phyloP scores from a whole-genome alignment of 345 rosid genomes.

The Geranium rotundifolium region DNA sequence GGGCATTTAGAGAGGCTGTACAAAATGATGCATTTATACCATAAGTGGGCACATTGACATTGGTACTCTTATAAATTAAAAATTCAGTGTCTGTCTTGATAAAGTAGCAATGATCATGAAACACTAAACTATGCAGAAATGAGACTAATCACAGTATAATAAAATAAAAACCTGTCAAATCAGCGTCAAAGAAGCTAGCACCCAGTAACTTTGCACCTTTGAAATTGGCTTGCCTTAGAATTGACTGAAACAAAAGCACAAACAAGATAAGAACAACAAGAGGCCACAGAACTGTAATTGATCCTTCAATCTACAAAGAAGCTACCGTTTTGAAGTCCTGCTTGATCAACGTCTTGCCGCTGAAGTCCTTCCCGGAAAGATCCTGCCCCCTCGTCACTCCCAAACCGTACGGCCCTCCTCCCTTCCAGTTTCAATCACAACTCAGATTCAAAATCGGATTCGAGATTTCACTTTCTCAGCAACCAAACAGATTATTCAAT shows the following conservation, averaged over 20 bases:
- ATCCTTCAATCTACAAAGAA: not conserved
- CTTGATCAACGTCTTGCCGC: conserved; percentile 69
- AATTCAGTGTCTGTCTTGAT: no score
- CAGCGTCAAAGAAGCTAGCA: conserved; percentile 96
- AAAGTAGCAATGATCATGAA: no score
- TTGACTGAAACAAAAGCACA: conserved; percentile 39
- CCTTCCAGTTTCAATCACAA: conserved; percentile 21
- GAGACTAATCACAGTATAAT: no score
- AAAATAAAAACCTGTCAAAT: conserved; percentile 17
- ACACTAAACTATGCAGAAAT: no score
- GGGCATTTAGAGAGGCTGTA: not conserved
- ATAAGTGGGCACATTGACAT: not conserved
- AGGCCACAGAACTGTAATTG: not conserved
- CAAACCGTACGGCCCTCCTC: conserved; percentile 87
- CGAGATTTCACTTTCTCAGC: not conserved
- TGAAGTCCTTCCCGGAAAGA: conserved; percentile 73
- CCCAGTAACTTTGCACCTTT: conserved; percentile 82
- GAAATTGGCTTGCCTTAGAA: conserved; percentile 34
- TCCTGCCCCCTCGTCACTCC: conserved; percentile 94
- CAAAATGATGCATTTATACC: not conserved
- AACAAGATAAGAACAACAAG: not conserved
- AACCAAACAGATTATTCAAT: not conserved
- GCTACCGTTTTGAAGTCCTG: conserved; percentile 91
- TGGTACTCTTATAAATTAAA: not conserved
- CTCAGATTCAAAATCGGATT: no score